Conservation (phyloP, 208 protist genomes). For the Trypanosomatidae sp. region DNA sequence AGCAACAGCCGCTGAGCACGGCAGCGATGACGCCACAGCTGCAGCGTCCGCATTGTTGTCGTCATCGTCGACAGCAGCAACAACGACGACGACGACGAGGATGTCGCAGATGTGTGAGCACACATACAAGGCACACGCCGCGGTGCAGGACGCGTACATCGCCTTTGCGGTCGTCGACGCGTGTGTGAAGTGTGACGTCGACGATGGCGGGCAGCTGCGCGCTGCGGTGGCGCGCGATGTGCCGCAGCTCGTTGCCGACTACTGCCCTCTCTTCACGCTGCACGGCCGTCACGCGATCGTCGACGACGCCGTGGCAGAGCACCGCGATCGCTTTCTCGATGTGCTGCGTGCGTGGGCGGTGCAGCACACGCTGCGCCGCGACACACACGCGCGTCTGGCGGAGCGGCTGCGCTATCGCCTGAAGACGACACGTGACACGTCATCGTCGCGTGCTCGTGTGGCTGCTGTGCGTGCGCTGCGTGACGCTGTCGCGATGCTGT, state of each 20-base stretch:
- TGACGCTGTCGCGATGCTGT: neutral
- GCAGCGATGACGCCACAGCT: too few species aligned
- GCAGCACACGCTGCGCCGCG: conserved; percentile 15
- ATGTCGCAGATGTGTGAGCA: conserved; percentile 10
- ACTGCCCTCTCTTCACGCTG: conserved; percentile 26
- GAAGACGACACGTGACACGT: conserved; percentile 20
- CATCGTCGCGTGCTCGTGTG: conserved; percentile 4
- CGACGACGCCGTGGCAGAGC: conserved; percentile 39
- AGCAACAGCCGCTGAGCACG: too few species aligned
- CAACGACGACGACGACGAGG: conserved; percentile 2
- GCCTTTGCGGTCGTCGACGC: conserved; percentile 58
- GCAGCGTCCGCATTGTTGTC: too few species aligned
- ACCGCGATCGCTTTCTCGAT: conserved; percentile 27
- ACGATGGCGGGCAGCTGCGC: conserved; percentile 7
- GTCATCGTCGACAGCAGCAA: neutral
- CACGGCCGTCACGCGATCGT: conserved; percentile 5
- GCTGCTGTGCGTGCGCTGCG: neutral
- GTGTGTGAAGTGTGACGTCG: conserved; percentile 16
- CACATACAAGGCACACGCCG: conserved; percentile 36
- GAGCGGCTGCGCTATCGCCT: conserved; percentile 39
- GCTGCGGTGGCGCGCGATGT: conserved; percentile 21
- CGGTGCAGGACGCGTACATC: conserved; percentile 60
- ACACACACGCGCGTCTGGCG: too few species aligned
- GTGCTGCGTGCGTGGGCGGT: conserved; percentile 47
- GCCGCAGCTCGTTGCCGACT: conserved; percentile 39